A percentile compares a stretch with the other conserved stretches of the same genome.
Conservation (phyloP, 2,329 filamentous ascomycete species). For the Thelonectria olida region DNA sequence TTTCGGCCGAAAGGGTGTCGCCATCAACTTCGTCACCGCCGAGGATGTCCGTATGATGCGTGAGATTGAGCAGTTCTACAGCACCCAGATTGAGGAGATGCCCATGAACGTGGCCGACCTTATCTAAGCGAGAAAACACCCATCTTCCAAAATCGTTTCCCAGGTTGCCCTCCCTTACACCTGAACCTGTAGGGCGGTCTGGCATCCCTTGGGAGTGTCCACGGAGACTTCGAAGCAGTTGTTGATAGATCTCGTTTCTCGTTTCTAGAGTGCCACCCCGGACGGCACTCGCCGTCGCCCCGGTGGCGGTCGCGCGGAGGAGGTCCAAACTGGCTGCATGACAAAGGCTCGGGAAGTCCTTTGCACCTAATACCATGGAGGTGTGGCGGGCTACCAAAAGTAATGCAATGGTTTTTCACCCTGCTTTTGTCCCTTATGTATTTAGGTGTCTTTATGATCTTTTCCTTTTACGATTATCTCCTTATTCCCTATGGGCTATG, state of each 20-base stretch:
- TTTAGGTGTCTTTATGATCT: conserved; percentile 48
- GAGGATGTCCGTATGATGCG: conserved; percentile 99
- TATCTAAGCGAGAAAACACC: conserved; percentile 62
- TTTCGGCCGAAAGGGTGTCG: conserved; percentile 99
- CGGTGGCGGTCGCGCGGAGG: conserved; percentile 43
- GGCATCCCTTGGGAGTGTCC: conserved; percentile 43
- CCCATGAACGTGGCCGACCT: conserved; percentile 90
- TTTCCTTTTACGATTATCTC: conserved; percentile 27
- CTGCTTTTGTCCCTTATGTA: conserved; percentile 48
- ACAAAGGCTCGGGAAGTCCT: conserved; percentile 50
- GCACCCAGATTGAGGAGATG: conserved; percentile 99
- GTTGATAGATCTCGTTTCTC: conserved; percentile 54
- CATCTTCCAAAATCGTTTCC: conserved; percentile 36
- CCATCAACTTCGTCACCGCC: conserved; percentile 99
- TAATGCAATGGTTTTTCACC: conserved; percentile 52
- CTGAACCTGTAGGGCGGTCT: conserved; percentile 39
- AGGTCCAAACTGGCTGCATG: conserved; percentile 47
- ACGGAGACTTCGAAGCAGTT: conserved; percentile 48
- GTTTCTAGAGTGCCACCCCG: conserved; percentile 48
- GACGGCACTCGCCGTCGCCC: conserved; percentile 40
- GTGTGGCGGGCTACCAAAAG: conserved; percentile 53
- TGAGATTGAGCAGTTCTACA: conserved; percentile 99
- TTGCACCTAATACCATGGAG: conserved; percentile 49
- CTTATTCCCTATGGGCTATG: not conserved
- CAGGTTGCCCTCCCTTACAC: conserved; percentile 34